Percentiles rank a stretch among this genome's conserved stretches.
Conservation (phyloP, 805 yeast genomes). For the Yarrowia divulgata region DNA sequence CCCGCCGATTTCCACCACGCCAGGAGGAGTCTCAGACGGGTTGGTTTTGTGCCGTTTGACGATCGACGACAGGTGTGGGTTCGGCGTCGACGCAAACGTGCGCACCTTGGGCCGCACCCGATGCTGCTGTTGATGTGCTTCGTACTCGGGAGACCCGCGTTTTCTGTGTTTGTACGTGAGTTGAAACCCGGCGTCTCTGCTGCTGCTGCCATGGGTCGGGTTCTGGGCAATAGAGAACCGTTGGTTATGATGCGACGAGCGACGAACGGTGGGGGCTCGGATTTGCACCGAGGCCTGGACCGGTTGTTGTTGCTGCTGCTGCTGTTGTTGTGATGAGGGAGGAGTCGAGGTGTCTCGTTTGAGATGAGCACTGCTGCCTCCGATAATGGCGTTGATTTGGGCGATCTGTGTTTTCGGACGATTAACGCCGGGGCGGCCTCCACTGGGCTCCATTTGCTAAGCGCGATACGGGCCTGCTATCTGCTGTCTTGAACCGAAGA, state of each 20-base stretch:
- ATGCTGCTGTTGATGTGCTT: neutral
- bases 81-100: neutral
- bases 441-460: conserved; percentile 2
- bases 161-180: neutral
- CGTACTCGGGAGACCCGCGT: neutral
- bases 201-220: neutral
- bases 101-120: neutral
- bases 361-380: neutral
- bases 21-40: neutral
- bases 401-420: neutral
- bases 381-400: neutral
- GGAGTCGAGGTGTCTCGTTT: neutral
- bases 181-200: neutral
- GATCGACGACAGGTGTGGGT: neutral
- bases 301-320: neutral
- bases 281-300: neutral
- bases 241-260: neutral
- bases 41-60: neutral
- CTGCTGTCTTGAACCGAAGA: no score
- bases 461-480: no score
- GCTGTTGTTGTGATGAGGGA: neutral
- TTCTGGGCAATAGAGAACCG: neutral
- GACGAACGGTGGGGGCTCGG: neutral
- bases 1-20: conserved; percentile 10
- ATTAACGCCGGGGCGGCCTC: neutral